Evolutionary conservation across 2,329 filamentous ascomycete species (phyloP).

Genomic region (Raffaelea albimanens): DNA sequence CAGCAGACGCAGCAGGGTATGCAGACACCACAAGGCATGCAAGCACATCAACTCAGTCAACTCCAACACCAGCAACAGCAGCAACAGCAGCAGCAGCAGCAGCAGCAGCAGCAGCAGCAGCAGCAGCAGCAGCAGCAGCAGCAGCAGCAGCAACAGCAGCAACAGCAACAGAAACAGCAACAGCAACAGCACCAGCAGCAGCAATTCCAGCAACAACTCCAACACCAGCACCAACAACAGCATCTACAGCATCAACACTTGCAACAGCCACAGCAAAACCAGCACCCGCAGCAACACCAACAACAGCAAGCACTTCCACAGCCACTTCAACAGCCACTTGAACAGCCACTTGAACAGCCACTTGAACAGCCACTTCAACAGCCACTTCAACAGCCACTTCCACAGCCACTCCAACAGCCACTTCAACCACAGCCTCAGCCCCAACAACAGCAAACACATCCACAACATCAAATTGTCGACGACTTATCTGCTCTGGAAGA

Average conservation of each 20-base stretch:
- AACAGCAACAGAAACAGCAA: too few relatives aligned
- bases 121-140: conserved; percentile 9
- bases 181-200: too few relatives aligned
- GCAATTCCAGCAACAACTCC: too few relatives aligned
- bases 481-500: conserved; percentile 4
- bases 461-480: conserved; percentile 4
- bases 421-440: background rate
- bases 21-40: conserved; percentile 4
- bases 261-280: too few relatives aligned
- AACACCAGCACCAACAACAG: too few relatives aligned
- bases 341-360: too few relatives aligned
- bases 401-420: too few relatives aligned
- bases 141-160: too few relatives aligned
- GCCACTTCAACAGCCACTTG: background rate
- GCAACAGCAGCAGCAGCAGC: background rate
- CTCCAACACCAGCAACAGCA: background rate
- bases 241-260: conserved; percentile 5
- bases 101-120: conserved; percentile 2
- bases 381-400: too few relatives aligned
- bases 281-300: too few relatives aligned
- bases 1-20: background rate
- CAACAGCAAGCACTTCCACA: background rate
- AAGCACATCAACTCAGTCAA: background rate
- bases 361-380: too few relatives aligned
- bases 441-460: conserved; percentile 5